Percentiles rank a stretch among this genome's conserved stretches.
These are phyloP conservation scores for Pelargonium citronellum DNA, from an alignment of 441 rosid species.

Conservation along the genomic window DNA sequence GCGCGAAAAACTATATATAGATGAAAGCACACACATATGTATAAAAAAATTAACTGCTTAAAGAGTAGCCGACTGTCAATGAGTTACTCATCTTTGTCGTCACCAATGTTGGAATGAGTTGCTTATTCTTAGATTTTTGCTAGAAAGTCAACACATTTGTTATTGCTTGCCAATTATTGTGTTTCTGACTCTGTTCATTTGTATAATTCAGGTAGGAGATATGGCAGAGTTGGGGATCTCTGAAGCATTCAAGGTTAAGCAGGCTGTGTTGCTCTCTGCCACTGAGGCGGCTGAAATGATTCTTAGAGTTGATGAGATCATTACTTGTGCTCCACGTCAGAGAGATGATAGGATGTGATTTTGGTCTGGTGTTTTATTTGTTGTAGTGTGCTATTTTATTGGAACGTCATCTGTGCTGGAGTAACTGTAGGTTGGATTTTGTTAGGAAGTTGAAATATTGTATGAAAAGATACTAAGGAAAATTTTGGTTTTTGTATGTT, in stretches of 20 bases:
- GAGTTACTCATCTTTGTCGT: too few species aligned
- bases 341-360: conserved; percentile 89
- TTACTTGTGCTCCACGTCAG: conserved; percentile 84
- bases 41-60: not conserved
- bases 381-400: conserved; percentile 7
- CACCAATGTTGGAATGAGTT: not conserved
- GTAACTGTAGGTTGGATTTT: not conserved
- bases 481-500: conserved; percentile 2
- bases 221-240: conserved; percentile 77
- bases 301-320: conserved; percentile 87
- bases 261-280: conserved; percentile 82
- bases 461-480: not conserved
- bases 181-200: conserved; percentile 18
- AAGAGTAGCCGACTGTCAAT: not conserved
- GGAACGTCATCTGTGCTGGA: conserved; percentile 7
- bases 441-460: not conserved
- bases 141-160: too few species aligned
- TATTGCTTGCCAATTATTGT: not conserved
- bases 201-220: conserved; percentile 56
- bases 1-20: not conserved
- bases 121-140: too few species aligned
- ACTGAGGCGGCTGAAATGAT: conserved; percentile 99
- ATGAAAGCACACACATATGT: not conserved
- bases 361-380: not conserved
- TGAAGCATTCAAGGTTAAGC: conserved; percentile 93